A percentile compares a stretch with the other conserved stretches of the same genome.
These are phyloP conservation scores for Monosporozyma yasuniensis DNA, from an alignment of 805 yeast species.

Conservation along the genomic window DNA sequence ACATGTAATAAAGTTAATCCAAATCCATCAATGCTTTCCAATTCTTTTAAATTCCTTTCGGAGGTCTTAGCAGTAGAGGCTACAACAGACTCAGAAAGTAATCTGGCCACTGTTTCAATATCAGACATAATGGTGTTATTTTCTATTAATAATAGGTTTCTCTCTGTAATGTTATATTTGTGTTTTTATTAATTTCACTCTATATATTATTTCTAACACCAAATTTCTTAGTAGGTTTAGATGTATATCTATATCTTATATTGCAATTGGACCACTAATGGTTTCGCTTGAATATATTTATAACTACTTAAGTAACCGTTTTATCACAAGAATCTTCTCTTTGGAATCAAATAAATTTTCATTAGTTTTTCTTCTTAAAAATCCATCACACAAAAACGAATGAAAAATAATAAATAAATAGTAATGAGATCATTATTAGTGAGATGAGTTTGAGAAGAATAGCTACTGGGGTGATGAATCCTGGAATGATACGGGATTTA, in stretches of 20 bases:
- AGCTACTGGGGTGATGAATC: background rate
- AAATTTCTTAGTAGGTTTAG: background rate
- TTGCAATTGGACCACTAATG: background rate
- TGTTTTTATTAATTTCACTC: background rate
- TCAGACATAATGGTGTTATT: conserved; percentile 32
- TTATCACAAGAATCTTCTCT: background rate
- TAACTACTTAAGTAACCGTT: background rate
- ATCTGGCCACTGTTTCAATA: conserved; percentile 43
- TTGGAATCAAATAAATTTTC: background rate
- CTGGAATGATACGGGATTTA: background rate
- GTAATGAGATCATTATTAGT: too few species aligned
- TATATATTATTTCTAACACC: background rate
- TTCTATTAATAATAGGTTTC: background rate
- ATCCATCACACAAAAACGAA: background rate
- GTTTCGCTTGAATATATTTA: background rate
- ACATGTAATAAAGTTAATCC: conserved; percentile 66
- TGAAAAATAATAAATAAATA: background rate
- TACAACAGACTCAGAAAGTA: conserved; percentile 54
- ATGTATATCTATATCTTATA: background rate
- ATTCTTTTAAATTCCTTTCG: conserved; percentile 51
- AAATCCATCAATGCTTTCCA: conserved; percentile 67
- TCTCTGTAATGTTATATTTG: background rate
- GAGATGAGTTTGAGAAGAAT: too few species aligned
- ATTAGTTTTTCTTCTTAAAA: background rate
- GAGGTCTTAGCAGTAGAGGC: conserved; percentile 59